A percentile compares a stretch with the other conserved stretches of the same genome.
These are phyloP conservation scores for Phlyctochytrium arcticum DNA, from an alignment of 192 early-diverging fungal genomes.

Conservation along the genomic window DNA sequence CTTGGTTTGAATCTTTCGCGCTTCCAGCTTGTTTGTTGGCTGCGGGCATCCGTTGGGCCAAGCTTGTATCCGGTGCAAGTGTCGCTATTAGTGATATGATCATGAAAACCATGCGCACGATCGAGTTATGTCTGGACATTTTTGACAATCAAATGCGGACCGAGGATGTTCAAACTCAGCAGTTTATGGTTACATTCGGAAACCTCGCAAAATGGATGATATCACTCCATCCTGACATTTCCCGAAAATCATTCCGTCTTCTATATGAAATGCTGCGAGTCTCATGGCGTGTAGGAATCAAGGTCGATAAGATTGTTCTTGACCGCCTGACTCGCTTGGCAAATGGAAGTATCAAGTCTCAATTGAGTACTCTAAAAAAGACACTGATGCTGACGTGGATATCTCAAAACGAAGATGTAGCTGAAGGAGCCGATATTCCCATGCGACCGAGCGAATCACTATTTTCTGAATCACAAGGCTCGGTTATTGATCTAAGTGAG, in stretches of 20 bases:
- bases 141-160: background rate
- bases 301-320: background rate
- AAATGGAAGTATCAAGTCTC: background rate
- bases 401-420: background rate
- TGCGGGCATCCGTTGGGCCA: background rate
- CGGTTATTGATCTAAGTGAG: constrained; percentile 2
- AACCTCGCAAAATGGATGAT: background rate
- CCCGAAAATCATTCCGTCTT: background rate
- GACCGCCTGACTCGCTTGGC: background rate
- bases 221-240: background rate
- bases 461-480: background rate
- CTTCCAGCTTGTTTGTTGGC: background rate
- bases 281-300: background rate
- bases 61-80: background rate
- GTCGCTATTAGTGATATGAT: background rate
- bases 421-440: background rate
- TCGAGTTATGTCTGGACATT: background rate
- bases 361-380: background rate
- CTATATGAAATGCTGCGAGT: background rate
- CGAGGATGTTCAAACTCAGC: background rate
- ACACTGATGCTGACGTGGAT: background rate
- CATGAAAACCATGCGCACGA: background rate
- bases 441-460: background rate
- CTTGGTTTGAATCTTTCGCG: background rate
- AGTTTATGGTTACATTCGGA: background rate